Evolutionary conservation across 257 asterid species (phyloP).

Genomic region (Echium plantagineum): DNA sequence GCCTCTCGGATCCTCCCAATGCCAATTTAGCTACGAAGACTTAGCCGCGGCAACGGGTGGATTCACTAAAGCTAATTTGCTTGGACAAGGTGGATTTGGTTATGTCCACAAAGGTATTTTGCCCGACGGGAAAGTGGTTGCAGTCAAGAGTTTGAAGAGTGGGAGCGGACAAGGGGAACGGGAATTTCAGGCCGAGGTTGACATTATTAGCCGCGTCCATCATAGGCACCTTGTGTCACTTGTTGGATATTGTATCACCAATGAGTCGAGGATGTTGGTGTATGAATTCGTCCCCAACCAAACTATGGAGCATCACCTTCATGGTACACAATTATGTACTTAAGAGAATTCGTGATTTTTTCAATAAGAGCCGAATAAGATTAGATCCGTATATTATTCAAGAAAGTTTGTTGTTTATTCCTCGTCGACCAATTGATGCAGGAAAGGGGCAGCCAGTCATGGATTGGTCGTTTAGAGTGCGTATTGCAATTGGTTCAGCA

Average conservation of each 20-base stretch:
- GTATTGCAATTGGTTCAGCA: too few relatives aligned
- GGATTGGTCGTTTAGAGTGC: too few relatives aligned
- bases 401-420: too few relatives aligned
- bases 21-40: constrained; percentile 8
- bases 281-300: background rate
- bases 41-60: constrained; percentile 6
- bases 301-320: constrained; percentile 9
- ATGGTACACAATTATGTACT: too few relatives aligned
- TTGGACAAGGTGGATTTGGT: constrained; percentile 13
- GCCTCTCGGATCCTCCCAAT: constrained; percentile 9
- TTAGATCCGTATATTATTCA: too few relatives aligned
- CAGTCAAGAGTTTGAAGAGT: constrained; percentile 12
- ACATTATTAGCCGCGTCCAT: background rate
- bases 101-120: constrained; percentile 14
- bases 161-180: constrained; percentile 14
- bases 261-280: constrained; percentile 11
- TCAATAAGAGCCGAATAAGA: too few relatives aligned
- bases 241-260: constrained; percentile 11
- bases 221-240: constrained; percentile 13
- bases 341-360: too few relatives aligned
- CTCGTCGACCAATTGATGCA: too few relatives aligned
- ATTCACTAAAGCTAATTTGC: constrained; percentile 4
- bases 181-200: constrained; percentile 1
- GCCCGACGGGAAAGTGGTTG: constrained; percentile 7
- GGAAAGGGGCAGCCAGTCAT: too few relatives aligned